A percentile compares a stretch with the other conserved stretches of the same genome.
Conservation (phyloP, 495 filamentous ascomycete genomes). For the Tuber magnatum region DNA sequence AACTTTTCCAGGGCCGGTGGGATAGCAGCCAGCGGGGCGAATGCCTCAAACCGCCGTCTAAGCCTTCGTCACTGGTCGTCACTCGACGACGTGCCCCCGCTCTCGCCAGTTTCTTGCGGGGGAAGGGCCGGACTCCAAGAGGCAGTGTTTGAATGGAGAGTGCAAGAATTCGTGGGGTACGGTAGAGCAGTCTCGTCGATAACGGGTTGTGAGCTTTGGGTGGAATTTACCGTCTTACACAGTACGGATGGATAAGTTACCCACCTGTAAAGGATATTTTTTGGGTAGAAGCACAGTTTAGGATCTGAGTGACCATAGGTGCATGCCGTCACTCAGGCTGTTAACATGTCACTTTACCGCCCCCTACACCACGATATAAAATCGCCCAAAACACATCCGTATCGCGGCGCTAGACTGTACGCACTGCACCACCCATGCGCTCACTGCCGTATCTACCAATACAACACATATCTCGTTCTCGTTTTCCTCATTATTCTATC, state of each 20-base stretch:
- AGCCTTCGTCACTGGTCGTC: background rate
- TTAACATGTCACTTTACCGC: background rate
- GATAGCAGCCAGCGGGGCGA: too few relatives aligned
- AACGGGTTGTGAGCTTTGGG: background rate
- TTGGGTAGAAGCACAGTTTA: background rate
- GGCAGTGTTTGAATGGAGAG: background rate
- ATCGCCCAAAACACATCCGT: background rate
- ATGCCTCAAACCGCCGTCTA: background rate
- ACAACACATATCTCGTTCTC: background rate
- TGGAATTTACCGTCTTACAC: background rate
- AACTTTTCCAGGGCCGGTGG: too few relatives aligned
- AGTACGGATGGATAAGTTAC: background rate
- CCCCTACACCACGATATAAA: background rate
- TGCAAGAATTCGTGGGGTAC: background rate
- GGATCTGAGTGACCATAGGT: background rate
- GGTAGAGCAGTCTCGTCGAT: background rate
- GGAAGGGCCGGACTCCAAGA: background rate
- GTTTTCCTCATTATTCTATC: conserved; percentile 2
- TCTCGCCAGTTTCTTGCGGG: background rate
- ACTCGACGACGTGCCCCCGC: background rate
- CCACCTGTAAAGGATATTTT: background rate
- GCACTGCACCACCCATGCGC: background rate
- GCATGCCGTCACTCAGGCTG: background rate
- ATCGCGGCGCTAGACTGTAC: background rate
- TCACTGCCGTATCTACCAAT: background rate